Evolutionary conservation across 176 grass and related monocot genomes (phyloP).

Genomic region (Neostapfia colusana): DNA sequence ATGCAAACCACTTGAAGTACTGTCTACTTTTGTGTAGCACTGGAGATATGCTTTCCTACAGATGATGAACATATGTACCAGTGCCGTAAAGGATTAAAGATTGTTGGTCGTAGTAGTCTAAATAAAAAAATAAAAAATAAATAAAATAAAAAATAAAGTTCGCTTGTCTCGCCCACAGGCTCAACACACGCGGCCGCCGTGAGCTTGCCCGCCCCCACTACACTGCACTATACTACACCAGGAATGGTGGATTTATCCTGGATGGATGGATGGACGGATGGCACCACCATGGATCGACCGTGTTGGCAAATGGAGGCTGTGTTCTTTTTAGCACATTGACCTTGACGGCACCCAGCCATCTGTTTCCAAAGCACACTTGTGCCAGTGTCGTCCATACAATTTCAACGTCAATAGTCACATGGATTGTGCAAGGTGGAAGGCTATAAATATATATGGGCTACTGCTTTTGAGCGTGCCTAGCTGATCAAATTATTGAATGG

Average conservation of each 20-base stretch:
- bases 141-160: background rate
- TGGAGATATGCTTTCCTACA: background rate
- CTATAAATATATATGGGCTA: background rate
- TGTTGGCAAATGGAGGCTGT: constrained; percentile 28
- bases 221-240: constrained; percentile 12
- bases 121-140: background rate
- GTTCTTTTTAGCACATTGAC: constrained; percentile 37
- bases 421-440: constrained; percentile 20
- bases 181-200: constrained; percentile 20
- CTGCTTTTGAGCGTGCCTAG: background rate
- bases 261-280: constrained; percentile 43
- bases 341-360: constrained; percentile 28
- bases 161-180: background rate
- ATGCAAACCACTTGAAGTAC: background rate
- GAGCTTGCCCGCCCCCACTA: background rate
- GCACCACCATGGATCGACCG: constrained; percentile 16
- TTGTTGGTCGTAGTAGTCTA: background rate
- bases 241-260: constrained; percentile 25
- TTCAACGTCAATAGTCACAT: background rate
- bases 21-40: background rate
- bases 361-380: constrained; percentile 24
- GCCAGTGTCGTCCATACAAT: constrained; percentile 31
- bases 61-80: background rate
- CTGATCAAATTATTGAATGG: background rate
- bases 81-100: background rate